A percentile compares a stretch with the other conserved stretches of the same genome.
These are phyloP conservation scores for Gymnopus androsaceus DNA, from an alignment of 1,284 basidiomycete species.

Conservation along the genomic window DNA sequence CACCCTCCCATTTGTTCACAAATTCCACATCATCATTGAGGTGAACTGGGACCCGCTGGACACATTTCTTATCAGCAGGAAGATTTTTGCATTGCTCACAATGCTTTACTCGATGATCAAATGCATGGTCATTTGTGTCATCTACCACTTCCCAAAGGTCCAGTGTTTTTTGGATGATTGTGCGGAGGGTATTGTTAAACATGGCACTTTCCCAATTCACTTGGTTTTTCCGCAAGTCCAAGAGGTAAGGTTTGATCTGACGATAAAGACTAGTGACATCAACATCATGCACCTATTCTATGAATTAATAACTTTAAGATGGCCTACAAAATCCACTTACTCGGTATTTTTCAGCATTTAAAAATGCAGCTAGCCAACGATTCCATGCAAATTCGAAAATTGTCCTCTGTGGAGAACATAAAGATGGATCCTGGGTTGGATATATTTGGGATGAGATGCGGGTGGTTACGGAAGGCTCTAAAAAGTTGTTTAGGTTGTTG, in stretches of 20 bases:
- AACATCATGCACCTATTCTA: background rate
- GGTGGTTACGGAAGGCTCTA: background rate
- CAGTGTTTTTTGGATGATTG: background rate
- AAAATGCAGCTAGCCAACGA: background rate
- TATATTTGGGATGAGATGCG: background rate
- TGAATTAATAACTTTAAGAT: background rate
- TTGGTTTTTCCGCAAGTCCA: background rate
- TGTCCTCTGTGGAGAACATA: background rate
- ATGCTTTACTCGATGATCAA: background rate
- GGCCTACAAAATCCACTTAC: background rate
- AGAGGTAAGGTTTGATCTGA: background rate
- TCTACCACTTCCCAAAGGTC: background rate
- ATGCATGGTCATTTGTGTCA: background rate
- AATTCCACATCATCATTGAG: background rate
- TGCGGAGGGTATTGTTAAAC: background rate
- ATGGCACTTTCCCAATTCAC: background rate
- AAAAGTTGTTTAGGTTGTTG: too few species aligned
- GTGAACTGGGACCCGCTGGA: background rate
- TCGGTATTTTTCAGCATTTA: background rate
- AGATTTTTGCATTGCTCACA: background rate
- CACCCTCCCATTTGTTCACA: background rate
- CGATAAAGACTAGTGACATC: background rate
- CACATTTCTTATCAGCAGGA: background rate
- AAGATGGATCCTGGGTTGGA: background rate
- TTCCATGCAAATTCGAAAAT: background rate